Conservation (phyloP, 1,139 yeast genomes). For the Yamadazyma spencermartinsiae region DNA sequence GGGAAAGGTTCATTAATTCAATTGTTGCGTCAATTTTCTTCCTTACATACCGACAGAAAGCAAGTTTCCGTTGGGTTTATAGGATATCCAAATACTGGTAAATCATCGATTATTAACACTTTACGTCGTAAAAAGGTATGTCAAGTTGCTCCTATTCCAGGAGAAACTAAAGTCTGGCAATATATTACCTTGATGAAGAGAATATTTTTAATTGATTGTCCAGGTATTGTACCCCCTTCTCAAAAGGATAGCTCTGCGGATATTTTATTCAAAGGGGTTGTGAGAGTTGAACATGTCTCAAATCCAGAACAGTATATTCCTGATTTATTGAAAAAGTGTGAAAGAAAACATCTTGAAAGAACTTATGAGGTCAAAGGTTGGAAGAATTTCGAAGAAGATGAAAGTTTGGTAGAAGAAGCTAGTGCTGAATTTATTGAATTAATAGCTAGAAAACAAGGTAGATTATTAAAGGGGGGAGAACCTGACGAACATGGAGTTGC, state of each 20-base stretch:
- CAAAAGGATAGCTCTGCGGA: constrained; percentile 89
- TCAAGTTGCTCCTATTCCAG: constrained; percentile 97
- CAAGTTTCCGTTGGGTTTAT: constrained; percentile 96
- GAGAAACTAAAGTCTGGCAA: constrained; percentile 99
- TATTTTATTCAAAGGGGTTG: constrained; percentile 93
- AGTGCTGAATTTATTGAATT: constrained; percentile 83
- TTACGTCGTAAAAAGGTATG: constrained; percentile 94
- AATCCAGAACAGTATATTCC: constrained; percentile 96
- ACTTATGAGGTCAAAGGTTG: constrained; percentile 95
- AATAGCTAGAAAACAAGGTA: constrained; percentile 89
- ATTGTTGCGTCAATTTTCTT: constrained; percentile 86
- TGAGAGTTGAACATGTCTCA: constrained; percentile 94
- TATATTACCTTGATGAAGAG: constrained; percentile 95
- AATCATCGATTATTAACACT: constrained; percentile 92
- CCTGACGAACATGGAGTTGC: constrained; percentile 95
- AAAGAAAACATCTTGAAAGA: constrained; percentile 88
- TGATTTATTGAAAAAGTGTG: constrained; percentile 80
- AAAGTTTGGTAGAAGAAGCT: constrained; percentile 44
- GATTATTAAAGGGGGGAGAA: constrained; percentile 94
- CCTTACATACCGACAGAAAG: constrained; percentile 87
- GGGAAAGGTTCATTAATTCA: constrained; percentile 97
- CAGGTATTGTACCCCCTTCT: constrained; percentile 98
- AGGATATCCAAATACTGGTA: constrained; percentile 97
- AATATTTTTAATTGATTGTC: constrained; percentile 94
- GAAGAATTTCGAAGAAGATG: constrained; percentile 53